Evolutionary conservation across 768 basidiomycete genomes (phyloP), one percentile per base, ranked within the genome.

Genomic region (Suillus clintonianus): DNA sequence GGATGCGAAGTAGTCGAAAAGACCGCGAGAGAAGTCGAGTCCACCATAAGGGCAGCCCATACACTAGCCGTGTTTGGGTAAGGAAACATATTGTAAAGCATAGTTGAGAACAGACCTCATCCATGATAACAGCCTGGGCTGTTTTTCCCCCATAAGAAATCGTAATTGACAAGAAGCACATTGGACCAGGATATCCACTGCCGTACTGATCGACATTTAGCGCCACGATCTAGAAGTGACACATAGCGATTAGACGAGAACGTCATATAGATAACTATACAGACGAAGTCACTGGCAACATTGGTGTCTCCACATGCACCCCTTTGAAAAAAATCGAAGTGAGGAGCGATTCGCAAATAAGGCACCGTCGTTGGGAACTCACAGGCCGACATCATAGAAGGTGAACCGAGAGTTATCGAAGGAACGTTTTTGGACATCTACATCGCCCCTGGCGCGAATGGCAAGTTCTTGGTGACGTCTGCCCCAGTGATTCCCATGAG

Each of bases 21-120:
- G 81, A 59, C 87, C 86, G 15, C 75, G 69, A 32, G 87, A 87
- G 61, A 93, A 78, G 77, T 94, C 92, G 32, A 93, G 82, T 47
- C 85, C 91, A 32, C 81, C 83, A 39, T 72, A 82, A 30, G 85
- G 85, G 71, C 92, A 94, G 22, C 82, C 84, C 51, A 86, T 85
- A 72, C 91, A 92, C 85, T 90, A 65, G 24, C 60, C 19, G 48
- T 39, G 59, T 59, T 60, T 60, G 51, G 32, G 34, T 51, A 50
- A 62, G 30, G 62, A 60, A 60, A 62, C n/a, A 30, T 34, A 62
- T 41, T 22, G 42, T 11, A 55, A 36, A 32, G 27, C 2, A 42
- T n/a, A 41, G 54, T 19, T 19, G 11, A 22, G 59, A 17, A 51
- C 70, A 66, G 57, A 88, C 89, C 85, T 83, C 74, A 73, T 93